A percentile compares a stretch with the other conserved stretches of the same genome.
Evolutionary conservation across 176 grass and related monocot genomes (phyloP).

Genomic region (Triticum turgidum): DNA sequence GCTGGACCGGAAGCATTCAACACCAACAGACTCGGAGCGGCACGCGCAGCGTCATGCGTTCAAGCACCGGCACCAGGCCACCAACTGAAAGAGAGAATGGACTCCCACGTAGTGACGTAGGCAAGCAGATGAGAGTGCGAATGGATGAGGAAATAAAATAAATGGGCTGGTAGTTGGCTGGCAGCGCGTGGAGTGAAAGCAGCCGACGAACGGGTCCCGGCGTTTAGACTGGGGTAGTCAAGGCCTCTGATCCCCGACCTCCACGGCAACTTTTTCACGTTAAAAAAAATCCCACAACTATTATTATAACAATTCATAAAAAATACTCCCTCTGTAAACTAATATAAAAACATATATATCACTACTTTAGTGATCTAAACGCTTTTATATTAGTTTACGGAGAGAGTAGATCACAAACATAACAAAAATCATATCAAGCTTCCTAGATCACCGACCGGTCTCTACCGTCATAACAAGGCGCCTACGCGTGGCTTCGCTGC

Average conservation of each 20-base stretch:
- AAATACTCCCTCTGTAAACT: no score
- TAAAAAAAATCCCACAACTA: no score
- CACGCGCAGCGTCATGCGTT: background rate
- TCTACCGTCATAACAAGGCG: no score
- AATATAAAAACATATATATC: no score
- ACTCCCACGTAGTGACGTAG: background rate
- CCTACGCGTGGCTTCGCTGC: no score
- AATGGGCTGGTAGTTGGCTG: slow-evolving; percentile 28
- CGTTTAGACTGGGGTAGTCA: slow-evolving; percentile 5
- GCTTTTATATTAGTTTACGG: no score
- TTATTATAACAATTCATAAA: no score
- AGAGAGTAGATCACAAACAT: no score
- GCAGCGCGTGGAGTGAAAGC: slow-evolving; percentile 13
- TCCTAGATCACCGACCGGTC: no score
- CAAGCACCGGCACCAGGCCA: background rate
- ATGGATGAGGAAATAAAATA: background rate
- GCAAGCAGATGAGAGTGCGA: background rate
- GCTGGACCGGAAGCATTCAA: slow-evolving; percentile 5
- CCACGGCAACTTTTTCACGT: no score
- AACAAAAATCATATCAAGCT: no score
- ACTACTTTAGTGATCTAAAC: no score
- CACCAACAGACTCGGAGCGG: background rate
- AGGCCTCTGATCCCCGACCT: slow-evolving; percentile 13
- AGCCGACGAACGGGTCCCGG: slow-evolving; percentile 9
- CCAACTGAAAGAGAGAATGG: background rate